Percentiles rank a stretch among this genome's conserved stretches.
Evolutionary conservation across 495 filamentous ascomycete genomes (phyloP).

Genomic region (Penicillium silybi): DNA sequence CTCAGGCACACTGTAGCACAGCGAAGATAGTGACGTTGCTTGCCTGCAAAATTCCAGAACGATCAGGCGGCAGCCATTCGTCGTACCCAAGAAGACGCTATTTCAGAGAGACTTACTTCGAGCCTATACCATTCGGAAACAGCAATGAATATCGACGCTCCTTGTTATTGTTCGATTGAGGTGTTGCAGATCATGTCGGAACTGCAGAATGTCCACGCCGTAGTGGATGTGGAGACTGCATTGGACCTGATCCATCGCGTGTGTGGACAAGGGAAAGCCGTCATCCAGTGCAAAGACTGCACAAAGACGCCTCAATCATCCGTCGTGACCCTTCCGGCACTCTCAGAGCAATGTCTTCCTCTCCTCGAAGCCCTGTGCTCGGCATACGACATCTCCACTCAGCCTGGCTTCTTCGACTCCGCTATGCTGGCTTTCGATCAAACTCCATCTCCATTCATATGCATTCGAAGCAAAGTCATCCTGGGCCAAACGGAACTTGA

Average conservation of each 20-base stretch:
- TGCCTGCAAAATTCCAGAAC: neutral
- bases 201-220: conserved; percentile 23
- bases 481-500: conserved; percentile 32
- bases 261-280: conserved; percentile 19
- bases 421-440: conserved; percentile 22
- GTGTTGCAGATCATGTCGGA: conserved; percentile 24
- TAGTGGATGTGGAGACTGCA: conserved; percentile 27
- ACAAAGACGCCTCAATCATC: conserved; percentile 17
- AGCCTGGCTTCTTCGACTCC: conserved; percentile 23
- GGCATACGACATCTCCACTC: conserved; percentile 26
- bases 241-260: conserved; percentile 26
- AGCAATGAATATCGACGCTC: conserved; percentile 11
- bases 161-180: conserved; percentile 24
- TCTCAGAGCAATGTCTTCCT: conserved; percentile 26
- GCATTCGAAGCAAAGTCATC: conserved; percentile 28
- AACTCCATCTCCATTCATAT: conserved; percentile 23
- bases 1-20: neutral
- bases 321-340: conserved; percentile 18
- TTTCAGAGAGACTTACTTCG: neutral
- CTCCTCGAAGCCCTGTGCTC: conserved; percentile 30
- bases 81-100: neutral
- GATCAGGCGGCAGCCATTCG: neutral
- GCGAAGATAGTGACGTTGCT: neutral
- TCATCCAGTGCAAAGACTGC: conserved; percentile 27
- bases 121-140: neutral